phyloP scores from a whole-genome alignment of 352 stramenopile genomes.

The Bremia lactucae region DNA sequence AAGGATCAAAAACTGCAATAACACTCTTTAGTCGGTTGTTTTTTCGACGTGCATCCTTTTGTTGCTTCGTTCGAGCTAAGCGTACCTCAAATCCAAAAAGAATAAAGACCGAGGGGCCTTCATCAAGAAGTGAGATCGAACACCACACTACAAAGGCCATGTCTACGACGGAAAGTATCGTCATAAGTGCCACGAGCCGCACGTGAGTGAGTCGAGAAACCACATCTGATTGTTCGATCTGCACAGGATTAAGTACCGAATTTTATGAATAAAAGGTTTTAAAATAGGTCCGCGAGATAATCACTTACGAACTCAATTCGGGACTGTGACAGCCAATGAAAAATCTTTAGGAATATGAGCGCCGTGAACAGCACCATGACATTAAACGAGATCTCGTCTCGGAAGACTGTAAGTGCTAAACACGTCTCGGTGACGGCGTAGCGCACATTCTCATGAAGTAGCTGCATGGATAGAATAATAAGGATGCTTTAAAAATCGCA shows the following conservation, averaged over 20 bases:
- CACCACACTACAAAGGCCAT: conserved; percentile 85
- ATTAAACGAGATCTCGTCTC: conserved; percentile 92
- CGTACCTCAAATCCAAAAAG: conserved; percentile 93
- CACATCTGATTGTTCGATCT: conserved; percentile 86
- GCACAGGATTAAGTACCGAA: background rate
- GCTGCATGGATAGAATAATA: conserved; percentile 29
- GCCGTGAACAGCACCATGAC: conserved; percentile 92
- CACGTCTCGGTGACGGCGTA: conserved; percentile 98
- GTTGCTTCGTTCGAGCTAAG: background rate
- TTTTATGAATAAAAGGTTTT: background rate
- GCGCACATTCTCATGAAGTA: conserved; percentile 92
- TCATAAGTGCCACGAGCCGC: conserved; percentile 83
- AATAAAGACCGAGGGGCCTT: conserved; percentile 88
- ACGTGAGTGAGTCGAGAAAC: conserved; percentile 70
- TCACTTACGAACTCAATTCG: conserved; percentile 76
- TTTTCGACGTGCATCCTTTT: background rate
- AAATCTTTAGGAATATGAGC: conserved; percentile 93
- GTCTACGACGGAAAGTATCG: conserved; percentile 81
- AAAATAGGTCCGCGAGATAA: conserved; percentile 3
- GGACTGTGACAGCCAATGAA: conserved; percentile 87
- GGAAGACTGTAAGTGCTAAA: conserved; percentile 98
- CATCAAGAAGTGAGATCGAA: conserved; percentile 58
- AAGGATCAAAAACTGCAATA: conserved; percentile 84
- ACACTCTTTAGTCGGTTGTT: background rate
- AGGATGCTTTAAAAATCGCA: background rate